phyloP scores from a whole-genome alignment of 2,329 filamentous ascomycete genomes.

The Paecilomyces sp. region DNA sequence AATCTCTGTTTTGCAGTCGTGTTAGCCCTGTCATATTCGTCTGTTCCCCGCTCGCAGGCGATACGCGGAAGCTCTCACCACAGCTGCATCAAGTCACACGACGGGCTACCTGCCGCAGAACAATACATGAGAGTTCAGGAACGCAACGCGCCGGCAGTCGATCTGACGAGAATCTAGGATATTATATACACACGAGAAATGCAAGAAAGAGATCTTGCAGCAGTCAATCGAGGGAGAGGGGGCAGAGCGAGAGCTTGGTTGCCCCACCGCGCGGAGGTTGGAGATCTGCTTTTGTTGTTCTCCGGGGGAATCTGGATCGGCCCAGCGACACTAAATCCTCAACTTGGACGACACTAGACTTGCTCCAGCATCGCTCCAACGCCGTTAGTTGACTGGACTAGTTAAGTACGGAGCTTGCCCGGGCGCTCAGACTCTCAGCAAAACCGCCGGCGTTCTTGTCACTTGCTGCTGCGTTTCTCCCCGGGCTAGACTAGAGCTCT shows the following conservation, averaged over 20 bases:
- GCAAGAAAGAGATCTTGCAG: background rate
- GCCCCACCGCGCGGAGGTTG: background rate
- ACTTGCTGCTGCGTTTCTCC: background rate
- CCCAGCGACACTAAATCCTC: background rate
- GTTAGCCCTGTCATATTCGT: slow-evolving; percentile 10
- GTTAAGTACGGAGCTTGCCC: background rate
- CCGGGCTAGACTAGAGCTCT: background rate
- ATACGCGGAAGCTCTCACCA: slow-evolving; percentile 11
- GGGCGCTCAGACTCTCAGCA: background rate
- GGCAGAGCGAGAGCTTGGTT: background rate
- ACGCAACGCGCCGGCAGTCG: background rate
- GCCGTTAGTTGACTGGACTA: no score
- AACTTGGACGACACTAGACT: no score
- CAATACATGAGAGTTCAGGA: background rate
- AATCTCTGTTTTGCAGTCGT: background rate
- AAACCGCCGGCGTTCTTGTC: background rate
- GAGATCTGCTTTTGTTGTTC: background rate
- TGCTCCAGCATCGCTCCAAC: no score
- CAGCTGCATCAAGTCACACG: slow-evolving; percentile 8
- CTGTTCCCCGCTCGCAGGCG: slow-evolving; percentile 10
- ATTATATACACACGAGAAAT: background rate
- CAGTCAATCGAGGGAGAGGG: background rate
- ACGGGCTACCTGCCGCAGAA: slow-evolving; percentile 1
- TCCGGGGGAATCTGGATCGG: background rate
- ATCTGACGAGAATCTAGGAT: background rate